These are phyloP conservation scores for Cystobasidium onofrii DNA, from an alignment of 768 basidiomycete species.

Conservation along the genomic window DNA sequence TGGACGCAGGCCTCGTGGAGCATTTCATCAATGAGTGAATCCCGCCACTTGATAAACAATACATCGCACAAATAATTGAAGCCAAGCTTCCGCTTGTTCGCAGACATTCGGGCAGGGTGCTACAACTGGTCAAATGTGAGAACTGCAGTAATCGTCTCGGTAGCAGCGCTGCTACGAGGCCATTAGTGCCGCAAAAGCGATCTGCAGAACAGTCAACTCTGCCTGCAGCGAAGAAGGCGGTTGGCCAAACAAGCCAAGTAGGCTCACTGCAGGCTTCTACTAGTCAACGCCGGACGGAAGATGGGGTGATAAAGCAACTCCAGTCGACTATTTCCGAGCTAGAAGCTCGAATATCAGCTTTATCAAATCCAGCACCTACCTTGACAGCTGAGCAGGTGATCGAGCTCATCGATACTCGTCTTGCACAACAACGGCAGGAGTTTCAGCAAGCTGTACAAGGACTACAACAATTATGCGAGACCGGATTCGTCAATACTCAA, in stretches of 20 bases:
- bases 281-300: too few species aligned
- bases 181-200: constrained; percentile 10
- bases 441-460: background rate
- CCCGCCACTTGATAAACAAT: background rate
- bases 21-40: background rate
- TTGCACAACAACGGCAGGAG: constrained; percentile 6
- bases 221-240: background rate
- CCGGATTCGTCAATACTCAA: constrained; percentile 3
- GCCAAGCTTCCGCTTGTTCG: background rate
- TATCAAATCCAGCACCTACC: background rate
- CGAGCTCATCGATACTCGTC: background rate
- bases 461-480: constrained; percentile 2
- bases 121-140: background rate
- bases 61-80: background rate
- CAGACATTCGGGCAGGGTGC: background rate
- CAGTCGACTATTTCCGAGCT: background rate
- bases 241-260: background rate
- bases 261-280: background rate
- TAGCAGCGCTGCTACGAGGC: background rate
- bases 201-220: background rate
- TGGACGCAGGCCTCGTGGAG: background rate
- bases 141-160: background rate
- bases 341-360: background rate
- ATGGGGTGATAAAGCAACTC: background rate
- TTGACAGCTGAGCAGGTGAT: background rate